These are phyloP conservation scores for Arxiozyma slooffiae DNA, from an alignment of 1,139 yeast genomes.

Conservation along the genomic window DNA sequence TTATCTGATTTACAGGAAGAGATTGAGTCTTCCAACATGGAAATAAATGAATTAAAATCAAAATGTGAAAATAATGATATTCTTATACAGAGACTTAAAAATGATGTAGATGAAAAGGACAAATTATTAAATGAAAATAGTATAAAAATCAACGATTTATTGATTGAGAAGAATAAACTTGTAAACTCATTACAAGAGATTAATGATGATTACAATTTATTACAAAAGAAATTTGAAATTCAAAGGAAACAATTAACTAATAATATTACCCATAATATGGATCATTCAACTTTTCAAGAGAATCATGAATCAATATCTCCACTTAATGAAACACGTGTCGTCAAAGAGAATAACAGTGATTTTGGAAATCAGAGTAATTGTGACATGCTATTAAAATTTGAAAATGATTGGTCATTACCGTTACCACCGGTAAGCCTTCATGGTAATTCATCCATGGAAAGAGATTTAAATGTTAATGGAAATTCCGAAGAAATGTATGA, in stretches of 20 bases:
- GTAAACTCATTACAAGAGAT: constrained; percentile 11
- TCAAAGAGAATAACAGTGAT: not conserved
- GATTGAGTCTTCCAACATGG: constrained; percentile 3
- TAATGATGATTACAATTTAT: constrained; percentile 21
- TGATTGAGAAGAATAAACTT: constrained; percentile 9
- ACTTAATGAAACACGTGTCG: not conserved
- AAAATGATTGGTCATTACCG: constrained; percentile 5
- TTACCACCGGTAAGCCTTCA: not conserved
- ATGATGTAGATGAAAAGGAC: constrained; percentile 3
- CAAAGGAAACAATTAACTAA: constrained; percentile 21
- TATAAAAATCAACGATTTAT: not conserved
- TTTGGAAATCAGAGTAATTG: not conserved
- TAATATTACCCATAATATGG: constrained; percentile 7
- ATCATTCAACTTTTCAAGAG: not conserved
- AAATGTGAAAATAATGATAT: constrained; percentile 1
- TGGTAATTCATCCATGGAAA: not conserved
- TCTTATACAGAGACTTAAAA: constrained; percentile 8
- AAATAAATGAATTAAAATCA: constrained; percentile 6
- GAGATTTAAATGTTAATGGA: not conserved
- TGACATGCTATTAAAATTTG: constrained; percentile 2
- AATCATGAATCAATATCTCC: not conserved
- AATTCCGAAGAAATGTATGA: not conserved
- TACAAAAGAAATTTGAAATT: constrained; percentile 22
- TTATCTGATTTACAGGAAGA: constrained; percentile 37
- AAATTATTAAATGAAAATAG: not conserved